Base-by-base conservation (phyloP, 2,329 filamentous ascomycete genomes). In the Neophaeococcomyces aloes region DNA sequence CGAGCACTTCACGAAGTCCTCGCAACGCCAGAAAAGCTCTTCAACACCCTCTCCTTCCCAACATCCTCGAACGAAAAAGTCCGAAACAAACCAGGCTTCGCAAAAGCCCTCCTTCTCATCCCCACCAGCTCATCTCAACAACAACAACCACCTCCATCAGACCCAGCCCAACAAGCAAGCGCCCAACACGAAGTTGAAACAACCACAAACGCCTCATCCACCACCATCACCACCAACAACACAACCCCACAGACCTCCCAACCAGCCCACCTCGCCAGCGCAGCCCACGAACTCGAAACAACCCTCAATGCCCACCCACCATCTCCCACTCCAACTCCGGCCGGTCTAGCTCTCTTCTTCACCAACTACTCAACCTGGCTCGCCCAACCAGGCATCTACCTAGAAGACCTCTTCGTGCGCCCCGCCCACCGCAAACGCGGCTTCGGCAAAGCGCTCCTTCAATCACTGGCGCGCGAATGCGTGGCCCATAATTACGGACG, bases 331-430 rank as follows among this genome's bases (percentile, higher is more conserved):
- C 19, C 19, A 25, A 52, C 47, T 49, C 57, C 45, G 29, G 83
- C 78, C 0, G 86, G 83, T 37, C 86, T 95, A 75, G 87, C 87
- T 1, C 66, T 95, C 31, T 95, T 87, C 67, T 96, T 94, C 63
- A 87, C 89, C 71, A 96, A 89, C 66, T 96, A 94, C 66, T 86
- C 81, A 58, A 95, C 89, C 0, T 96, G 91, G 91, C 77, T 83
- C 7, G 77, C 83, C n/a, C 76, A 76, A 35, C 78, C 88, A 0
- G 89, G 89, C 2, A 83, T 98, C 58, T 94, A 93, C 63, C 79
- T 96, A 29, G 89, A 96, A 63, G 89, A 96, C 59, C 69, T 96
- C n/a, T 94, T 81, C 57, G 86, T 98, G 31, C 72, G 78, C 54
- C 73, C 78, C 1, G 67, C 68, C 34, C 79, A 83, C 55, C 72